These are phyloP conservation scores for Aspergillus candidus DNA, from an alignment of 2,329 filamentous ascomycete species.

Conservation along the genomic window DNA sequence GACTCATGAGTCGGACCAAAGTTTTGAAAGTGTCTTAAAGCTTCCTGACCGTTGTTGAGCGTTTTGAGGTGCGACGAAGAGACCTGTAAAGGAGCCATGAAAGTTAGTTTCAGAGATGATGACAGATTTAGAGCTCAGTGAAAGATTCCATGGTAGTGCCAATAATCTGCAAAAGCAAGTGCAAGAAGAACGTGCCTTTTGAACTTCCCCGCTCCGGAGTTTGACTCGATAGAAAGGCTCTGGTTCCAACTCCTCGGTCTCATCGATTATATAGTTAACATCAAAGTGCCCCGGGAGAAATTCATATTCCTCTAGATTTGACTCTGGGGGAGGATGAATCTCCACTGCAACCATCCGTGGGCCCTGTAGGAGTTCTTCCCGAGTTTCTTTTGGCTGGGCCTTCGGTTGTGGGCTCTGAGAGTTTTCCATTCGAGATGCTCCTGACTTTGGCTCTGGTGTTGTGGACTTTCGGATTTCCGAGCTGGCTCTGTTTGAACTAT, in stretches of 20 bases:
- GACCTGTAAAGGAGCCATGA: constrained; percentile 19
- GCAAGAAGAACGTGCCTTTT: constrained; percentile 26
- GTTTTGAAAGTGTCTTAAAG: constrained; percentile 19
- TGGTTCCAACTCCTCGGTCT: constrained; percentile 17
- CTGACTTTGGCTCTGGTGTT: no score
- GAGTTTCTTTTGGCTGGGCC: not conserved
- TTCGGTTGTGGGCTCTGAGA: no score
- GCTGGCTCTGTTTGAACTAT: no score
- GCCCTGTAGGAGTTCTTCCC: not conserved
- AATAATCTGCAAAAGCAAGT: not conserved
- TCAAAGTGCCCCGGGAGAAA: constrained; percentile 36
- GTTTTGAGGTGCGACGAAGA: constrained; percentile 20
- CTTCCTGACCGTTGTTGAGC: constrained; percentile 24
- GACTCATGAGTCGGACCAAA: constrained; percentile 4
- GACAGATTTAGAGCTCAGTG: not conserved
- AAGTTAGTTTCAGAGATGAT: not conserved
- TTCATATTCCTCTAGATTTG: constrained; percentile 27
- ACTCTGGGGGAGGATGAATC: constrained; percentile 25
- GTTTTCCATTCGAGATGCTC: no score
- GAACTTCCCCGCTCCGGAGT: constrained; percentile 31
- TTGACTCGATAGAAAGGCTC: constrained; percentile 27
- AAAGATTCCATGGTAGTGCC: no score
- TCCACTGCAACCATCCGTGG: constrained; percentile 20
- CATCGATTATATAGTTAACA: constrained; percentile 25
- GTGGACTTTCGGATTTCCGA: no score